Conservation (phyloP, 2,329 filamentous ascomycete species). For the Ophiostoma sp. region DNA sequence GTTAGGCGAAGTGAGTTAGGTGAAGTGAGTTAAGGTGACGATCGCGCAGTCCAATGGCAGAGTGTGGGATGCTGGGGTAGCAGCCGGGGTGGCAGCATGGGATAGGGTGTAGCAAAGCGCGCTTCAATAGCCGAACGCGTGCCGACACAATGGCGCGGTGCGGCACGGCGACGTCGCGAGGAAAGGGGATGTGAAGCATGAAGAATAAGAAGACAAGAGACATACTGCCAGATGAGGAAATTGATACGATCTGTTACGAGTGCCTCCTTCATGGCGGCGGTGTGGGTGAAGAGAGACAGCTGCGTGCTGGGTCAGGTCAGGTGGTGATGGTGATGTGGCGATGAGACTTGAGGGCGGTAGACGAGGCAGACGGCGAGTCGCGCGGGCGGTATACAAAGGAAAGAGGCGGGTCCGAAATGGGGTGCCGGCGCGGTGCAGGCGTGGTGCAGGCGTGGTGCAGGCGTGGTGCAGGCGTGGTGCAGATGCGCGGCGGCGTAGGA, state of each 20-base stretch:
- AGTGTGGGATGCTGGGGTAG: conserved; percentile 14
- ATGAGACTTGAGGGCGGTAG: background rate
- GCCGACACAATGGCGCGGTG: conserved; percentile 2
- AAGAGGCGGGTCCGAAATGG: background rate
- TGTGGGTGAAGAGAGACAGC: conserved; percentile 17
- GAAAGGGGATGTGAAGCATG: conserved; percentile 10
- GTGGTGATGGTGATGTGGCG: conserved; percentile 11
- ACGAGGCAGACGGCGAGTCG: background rate
- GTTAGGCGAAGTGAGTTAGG: background rate
- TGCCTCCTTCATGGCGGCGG: conserved; percentile 53
- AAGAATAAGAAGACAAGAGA: conserved; percentile 31
- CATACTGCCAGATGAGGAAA: conserved; percentile 67
- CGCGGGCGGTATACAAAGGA: background rate
- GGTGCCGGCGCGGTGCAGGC: background rate
- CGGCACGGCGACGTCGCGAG: background rate
- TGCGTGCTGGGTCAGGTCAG: background rate
- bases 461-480: background rate
- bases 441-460: background rate
- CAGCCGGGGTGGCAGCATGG: background rate
- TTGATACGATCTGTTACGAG: conserved; percentile 64
- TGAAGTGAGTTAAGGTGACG: background rate
- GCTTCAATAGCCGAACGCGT: background rate
- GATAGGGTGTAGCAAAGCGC: conserved; percentile 1
- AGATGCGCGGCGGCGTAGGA: background rate
- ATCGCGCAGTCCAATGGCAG: background rate